phyloP scores from a whole-genome alignment of 805 yeast genomes.

The Cyberlindnera americana region DNA sequence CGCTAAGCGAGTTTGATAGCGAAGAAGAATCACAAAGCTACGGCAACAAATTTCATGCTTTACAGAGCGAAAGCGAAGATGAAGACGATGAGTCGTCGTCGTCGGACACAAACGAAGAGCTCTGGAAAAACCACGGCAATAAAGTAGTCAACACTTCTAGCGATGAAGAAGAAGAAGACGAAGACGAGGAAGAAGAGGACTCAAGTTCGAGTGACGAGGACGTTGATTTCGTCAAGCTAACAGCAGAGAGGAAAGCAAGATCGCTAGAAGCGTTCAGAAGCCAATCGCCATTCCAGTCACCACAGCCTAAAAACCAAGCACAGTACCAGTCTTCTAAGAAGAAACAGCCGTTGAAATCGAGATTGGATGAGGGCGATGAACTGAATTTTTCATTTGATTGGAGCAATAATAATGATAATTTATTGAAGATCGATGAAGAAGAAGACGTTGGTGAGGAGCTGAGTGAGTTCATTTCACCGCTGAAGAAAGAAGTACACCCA shows the following conservation, averaged over 20 bases:
- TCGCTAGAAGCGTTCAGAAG: constrained; percentile 46
- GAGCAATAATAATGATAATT: constrained; percentile 38
- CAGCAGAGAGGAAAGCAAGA: constrained; percentile 61
- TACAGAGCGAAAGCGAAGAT: constrained; percentile 33
- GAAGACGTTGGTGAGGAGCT: constrained; percentile 65
- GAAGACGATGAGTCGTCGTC: constrained; percentile 25
- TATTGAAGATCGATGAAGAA: constrained; percentile 32
- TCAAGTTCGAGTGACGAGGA: constrained; percentile 58
- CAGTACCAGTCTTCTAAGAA: constrained; percentile 8
- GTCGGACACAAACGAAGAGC: constrained; percentile 24
- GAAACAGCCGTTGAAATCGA: constrained; percentile 4
- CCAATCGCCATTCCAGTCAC: constrained; percentile 30
- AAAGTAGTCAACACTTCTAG: constrained; percentile 32
- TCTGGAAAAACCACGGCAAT: constrained; percentile 26
- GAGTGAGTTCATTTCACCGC: constrained; percentile 16
- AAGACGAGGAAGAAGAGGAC: constrained; percentile 34
- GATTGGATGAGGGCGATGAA: constrained; percentile 28
- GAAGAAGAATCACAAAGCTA: constrained; percentile 24
- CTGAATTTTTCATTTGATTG: constrained; percentile 40
- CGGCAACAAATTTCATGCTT: constrained; percentile 27
- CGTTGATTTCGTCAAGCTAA: constrained; percentile 68
- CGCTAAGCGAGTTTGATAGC: constrained; percentile 36
- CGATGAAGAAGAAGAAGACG: constrained; percentile 29
- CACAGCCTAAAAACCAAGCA: constrained; percentile 11
- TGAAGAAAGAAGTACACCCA: constrained; percentile 18